Evolutionary conservation across 2,329 filamentous ascomycete genomes (phyloP).

Genomic region (Neonectria coccinea): DNA sequence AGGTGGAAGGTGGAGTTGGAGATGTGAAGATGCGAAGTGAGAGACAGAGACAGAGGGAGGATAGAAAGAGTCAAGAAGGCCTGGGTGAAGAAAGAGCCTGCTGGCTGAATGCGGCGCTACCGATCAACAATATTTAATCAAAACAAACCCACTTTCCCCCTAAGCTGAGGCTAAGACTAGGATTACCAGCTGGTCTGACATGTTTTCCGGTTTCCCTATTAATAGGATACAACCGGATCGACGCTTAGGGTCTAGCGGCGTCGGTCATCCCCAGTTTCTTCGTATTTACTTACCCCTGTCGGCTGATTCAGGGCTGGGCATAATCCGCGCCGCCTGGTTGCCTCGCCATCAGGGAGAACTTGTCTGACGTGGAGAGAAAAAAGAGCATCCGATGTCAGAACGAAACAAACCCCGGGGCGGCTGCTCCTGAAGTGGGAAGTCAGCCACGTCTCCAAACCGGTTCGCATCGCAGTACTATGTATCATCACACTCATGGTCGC

Average conservation of each 20-base stretch:
- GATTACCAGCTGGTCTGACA: background rate
- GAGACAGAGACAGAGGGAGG: background rate
- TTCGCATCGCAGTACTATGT: background rate
- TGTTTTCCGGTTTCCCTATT: conserved; percentile 7
- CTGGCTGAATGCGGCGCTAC: background rate
- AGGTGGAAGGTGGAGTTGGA: background rate
- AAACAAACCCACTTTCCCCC: conserved; percentile 7
- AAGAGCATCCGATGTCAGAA: background rate
- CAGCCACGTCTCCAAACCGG: background rate
- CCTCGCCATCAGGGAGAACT: background rate
- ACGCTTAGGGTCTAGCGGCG: background rate
- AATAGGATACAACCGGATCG: background rate
- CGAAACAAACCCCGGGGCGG: background rate
- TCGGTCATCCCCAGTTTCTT: conserved; percentile 1
- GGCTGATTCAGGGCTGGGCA: background rate
- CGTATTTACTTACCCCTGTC: conserved; percentile 8
- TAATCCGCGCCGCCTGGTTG: conserved; percentile 9
- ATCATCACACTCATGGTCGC: background rate
- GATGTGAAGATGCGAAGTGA: background rate
- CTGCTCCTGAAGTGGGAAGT: background rate
- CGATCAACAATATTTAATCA: conserved; percentile 3
- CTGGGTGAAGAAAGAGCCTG: too few species aligned
- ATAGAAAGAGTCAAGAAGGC: background rate
- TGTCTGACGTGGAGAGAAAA: background rate
- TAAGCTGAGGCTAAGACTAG: background rate